Evolutionary conservation across 129 eudicot species (phyloP).

Genomic region (Kitagawia praeruptora): DNA sequence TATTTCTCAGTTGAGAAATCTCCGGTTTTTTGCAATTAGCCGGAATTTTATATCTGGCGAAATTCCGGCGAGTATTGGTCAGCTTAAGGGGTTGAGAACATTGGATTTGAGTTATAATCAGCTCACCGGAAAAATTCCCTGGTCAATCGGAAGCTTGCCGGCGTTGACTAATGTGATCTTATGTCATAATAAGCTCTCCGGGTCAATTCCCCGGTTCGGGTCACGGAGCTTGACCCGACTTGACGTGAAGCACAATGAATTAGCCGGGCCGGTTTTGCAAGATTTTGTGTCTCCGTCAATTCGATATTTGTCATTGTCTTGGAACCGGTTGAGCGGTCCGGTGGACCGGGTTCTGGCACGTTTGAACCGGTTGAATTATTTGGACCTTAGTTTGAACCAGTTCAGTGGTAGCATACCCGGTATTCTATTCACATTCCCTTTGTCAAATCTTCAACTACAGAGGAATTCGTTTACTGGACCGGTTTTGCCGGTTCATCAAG

Average conservation of each 20-base stretch:
- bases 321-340: constrained; percentile 70
- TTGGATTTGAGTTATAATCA: constrained; percentile 79
- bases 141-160: constrained; percentile 44
- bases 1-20: constrained; percentile 33
- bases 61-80: constrained; percentile 46
- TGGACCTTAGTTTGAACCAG: constrained; percentile 71
- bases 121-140: constrained; percentile 56
- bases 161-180: constrained; percentile 48
- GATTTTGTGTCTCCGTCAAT: constrained; percentile 49
- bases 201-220: constrained; percentile 41
- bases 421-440: constrained; percentile 43
- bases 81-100: constrained; percentile 42
- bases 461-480: constrained; percentile 61
- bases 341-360: constrained; percentile 36
- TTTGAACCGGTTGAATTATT: constrained; percentile 42
- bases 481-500: constrained; percentile 49
- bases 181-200: constrained; percentile 49
- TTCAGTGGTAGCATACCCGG: constrained; percentile 71
- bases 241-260: constrained; percentile 58
- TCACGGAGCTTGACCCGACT: constrained; percentile 41
- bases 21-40: constrained; percentile 53
- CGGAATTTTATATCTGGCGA: constrained; percentile 63
- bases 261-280: constrained; percentile 58
- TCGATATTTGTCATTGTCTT: constrained; percentile 63
- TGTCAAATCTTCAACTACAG: constrained; percentile 63